Evolutionary conservation across 108 stramenopile species (phyloP).

Genomic region (Conticribra weissflogii): DNA sequence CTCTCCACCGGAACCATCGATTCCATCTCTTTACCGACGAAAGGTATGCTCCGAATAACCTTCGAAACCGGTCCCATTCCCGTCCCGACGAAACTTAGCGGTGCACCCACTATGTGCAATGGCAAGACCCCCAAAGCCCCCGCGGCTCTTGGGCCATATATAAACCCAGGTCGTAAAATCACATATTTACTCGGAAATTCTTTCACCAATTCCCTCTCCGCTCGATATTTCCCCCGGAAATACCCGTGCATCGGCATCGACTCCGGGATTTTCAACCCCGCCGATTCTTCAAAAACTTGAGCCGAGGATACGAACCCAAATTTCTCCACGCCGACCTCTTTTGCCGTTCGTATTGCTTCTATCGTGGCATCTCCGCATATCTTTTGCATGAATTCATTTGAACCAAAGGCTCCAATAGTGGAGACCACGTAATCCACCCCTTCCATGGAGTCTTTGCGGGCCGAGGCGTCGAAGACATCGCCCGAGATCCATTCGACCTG

Average conservation of each 20-base stretch:
- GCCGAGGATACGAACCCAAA: constrained; percentile 80
- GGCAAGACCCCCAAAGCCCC: constrained; percentile 38
- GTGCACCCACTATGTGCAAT: constrained; percentile 44
- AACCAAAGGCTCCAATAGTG: constrained; percentile 76
- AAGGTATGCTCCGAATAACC: constrained; percentile 42
- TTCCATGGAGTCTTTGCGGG: constrained; percentile 48
- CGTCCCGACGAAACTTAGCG: constrained; percentile 38
- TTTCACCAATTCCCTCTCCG: constrained; percentile 60
- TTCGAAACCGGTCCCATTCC: constrained; percentile 42
- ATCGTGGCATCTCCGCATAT: constrained; percentile 81
- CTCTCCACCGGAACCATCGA: constrained; percentile 49
- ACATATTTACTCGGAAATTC: constrained; percentile 55
- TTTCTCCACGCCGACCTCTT: constrained; percentile 38
- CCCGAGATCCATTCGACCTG: constrained; percentile 63
- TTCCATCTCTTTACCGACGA: constrained; percentile 38
- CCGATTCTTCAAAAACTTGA: constrained; percentile 48
- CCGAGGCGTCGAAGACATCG: constrained; percentile 60
- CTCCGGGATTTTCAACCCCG: constrained; percentile 41
- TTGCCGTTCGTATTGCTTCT: constrained; percentile 56
- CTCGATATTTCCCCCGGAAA: constrained; percentile 70
- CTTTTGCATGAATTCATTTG: constrained; percentile 71
- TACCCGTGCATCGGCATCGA: constrained; percentile 63
- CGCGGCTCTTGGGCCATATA: constrained; percentile 58
- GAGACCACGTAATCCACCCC: constrained; percentile 60
- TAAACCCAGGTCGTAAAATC: constrained; percentile 71